Conservation (phyloP, 192 early-diverging fungal species). For the Rhizophagus sp. region DNA sequence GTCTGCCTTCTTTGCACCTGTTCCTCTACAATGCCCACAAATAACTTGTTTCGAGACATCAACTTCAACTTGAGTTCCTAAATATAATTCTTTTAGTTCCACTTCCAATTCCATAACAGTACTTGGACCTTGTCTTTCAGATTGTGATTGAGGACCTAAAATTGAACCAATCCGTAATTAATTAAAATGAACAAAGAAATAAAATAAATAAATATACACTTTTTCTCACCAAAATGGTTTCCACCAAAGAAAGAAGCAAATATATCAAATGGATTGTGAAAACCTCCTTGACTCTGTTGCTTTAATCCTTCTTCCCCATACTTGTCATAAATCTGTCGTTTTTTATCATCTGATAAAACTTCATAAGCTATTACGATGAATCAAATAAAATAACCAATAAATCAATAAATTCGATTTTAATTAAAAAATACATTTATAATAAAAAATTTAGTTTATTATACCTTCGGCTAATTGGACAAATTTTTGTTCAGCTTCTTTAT, state of each 20-base stretch:
- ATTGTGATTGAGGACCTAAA: conserved; percentile 39
- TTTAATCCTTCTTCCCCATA: conserved; percentile 98
- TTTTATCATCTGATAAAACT: conserved; percentile 89
- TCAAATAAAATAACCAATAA: not conserved
- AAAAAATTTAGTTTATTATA: conserved; percentile 31
- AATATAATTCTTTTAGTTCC: conserved; percentile 88
- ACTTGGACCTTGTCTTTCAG: conserved; percentile 85
- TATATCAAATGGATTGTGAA: conserved; percentile 98
- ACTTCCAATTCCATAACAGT: conserved; percentile 79
- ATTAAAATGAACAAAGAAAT: conserved; percentile 2
- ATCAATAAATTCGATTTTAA: not conserved
- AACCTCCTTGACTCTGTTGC: conserved; percentile 61
- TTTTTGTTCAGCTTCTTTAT: conserved; percentile 82
- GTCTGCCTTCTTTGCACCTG: conserved; percentile 81
- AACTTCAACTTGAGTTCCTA: conserved; percentile 79
- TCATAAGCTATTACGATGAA: conserved; percentile 76
- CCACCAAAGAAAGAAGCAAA: conserved; percentile 90
- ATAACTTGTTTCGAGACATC: conserved; percentile 94
- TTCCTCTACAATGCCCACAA: conserved; percentile 91
- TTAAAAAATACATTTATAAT: not conserved
- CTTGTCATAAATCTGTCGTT: conserved; percentile 85
- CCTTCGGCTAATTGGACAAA: conserved; percentile 87
- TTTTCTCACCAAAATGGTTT: conserved; percentile 52
- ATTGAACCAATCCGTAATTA: conserved; percentile 31
- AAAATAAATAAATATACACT: not conserved